Conservation (phyloP, 306 rosid species). For the Notholithocarpus densiflorus region DNA sequence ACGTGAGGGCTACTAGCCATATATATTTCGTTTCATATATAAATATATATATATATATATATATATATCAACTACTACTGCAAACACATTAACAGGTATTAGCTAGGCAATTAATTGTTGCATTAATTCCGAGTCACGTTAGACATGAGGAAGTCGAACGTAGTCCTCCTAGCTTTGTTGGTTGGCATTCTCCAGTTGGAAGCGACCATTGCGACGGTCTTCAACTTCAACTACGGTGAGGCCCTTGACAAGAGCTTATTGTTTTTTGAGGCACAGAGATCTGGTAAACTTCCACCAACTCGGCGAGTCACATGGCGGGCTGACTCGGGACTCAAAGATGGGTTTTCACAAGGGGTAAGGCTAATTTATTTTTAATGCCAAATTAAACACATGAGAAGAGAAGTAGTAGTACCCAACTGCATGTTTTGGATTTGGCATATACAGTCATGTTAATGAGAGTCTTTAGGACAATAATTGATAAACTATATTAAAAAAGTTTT, state of each 20-base stretch:
- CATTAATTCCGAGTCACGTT: not conserved
- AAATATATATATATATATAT: not conserved
- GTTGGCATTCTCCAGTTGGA: constrained; percentile 18
- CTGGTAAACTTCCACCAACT: constrained; percentile 56
- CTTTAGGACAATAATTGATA: no score
- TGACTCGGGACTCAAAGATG: constrained; percentile 75
- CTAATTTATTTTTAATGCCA: no score
- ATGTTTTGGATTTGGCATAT: no score
- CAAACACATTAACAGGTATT: not conserved
- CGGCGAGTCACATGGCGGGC: constrained; percentile 73
- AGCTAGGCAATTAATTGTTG: not conserved
- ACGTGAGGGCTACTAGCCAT: constrained; percentile 56
- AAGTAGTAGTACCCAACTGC: not conserved
- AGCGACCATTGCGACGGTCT: constrained; percentile 19
- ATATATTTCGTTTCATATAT: constrained; percentile 1
- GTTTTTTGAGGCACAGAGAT: constrained; percentile 84
- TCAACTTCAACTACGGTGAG: constrained; percentile 63
- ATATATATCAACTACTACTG: not conserved
- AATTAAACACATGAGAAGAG: no score
- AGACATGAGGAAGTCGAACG: constrained; percentile 34
- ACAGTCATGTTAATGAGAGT: no score
- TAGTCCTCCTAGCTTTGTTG: constrained; percentile 25
- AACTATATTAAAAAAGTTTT: no score
- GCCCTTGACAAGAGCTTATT: constrained; percentile 72
- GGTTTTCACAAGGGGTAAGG: constrained; percentile 68